Evolutionary conservation across 345 rosid genomes (phyloP), one percentile per base, ranked within the genome.

Genomic region (Arabidopsis thaliana): DNA sequence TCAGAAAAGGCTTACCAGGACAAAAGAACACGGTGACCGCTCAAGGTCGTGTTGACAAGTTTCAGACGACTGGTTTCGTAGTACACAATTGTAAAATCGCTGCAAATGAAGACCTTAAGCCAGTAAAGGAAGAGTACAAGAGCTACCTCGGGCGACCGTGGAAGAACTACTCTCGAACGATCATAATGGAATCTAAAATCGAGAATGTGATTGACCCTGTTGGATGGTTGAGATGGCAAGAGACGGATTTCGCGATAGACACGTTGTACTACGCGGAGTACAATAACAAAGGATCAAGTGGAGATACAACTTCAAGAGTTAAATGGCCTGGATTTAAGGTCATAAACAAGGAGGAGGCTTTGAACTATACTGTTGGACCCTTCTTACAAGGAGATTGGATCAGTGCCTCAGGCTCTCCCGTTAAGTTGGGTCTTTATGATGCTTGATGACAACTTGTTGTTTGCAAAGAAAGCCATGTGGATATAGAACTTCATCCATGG

Each of bases 81-180:
- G 34, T 93, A 48, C 98, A 93, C 30, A 85, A 80, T 50, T 87
- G 93, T 38, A 73, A 59, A 20, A 87, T 93, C 12, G 63, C 63
- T n/a, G 74, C 94, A 0, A 85, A 88, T 14, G 78, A 62, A 34
- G 71, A 65, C 1, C 81, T 90, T 6, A 69, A 71, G 32, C 82
- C 90, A 0, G 84, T 41, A 0, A 78, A 83, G 74, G 16, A 16
- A 14, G 74, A 74, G 23, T 44, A 82, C 78, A 83, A 66, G 80
- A 91, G 81, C 55, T 93, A 89, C 77, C 90, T 93, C 2, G 97
- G 93, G 4, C 58, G 98, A 61, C 98, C 98, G 2, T 91, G 93
- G 93, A 91, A 87, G 71, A 81, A 71, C 10, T 84, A 71, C 71
- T 87, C 97, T 5, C 82, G 95, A 76, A 89, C 91, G 1, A 28